Conservation (phyloP, 1,284 basidiomycete species). For the Meripilus lineatus region DNA sequence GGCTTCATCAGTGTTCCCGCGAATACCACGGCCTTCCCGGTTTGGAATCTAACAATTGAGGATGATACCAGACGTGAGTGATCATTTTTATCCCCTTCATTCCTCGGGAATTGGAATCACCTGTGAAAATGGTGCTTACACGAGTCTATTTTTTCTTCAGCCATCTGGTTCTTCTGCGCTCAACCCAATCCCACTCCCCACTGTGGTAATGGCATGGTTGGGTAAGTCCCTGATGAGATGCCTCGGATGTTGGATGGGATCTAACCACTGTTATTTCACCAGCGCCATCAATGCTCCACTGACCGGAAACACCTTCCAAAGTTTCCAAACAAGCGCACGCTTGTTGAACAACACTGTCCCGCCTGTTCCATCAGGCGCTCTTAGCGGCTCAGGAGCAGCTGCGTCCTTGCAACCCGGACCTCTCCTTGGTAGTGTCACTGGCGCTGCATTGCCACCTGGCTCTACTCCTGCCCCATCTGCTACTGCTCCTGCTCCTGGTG, state of each 20-base stretch:
- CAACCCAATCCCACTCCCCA: slow-evolving; percentile 40
- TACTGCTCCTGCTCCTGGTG: slow-evolving; percentile 9
- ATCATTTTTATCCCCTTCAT: neutral
- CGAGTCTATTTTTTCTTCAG: slow-evolving; percentile 20
- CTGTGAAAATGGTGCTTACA: too few species aligned
- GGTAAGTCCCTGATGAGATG: slow-evolving; percentile 20
- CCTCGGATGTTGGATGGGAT: too few species aligned
- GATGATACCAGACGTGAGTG: slow-evolving; percentile 36
- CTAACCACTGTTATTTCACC: too few species aligned
- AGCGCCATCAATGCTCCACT: slow-evolving; percentile 52
- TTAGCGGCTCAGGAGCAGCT: slow-evolving; percentile 40
- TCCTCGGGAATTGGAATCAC: neutral
- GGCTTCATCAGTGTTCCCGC: slow-evolving; percentile 32
- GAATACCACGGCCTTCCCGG: slow-evolving; percentile 23
- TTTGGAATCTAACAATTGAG: slow-evolving; percentile 45
- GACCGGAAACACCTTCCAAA: slow-evolving; percentile 41
- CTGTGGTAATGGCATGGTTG: slow-evolving; percentile 40
- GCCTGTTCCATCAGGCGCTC: slow-evolving; percentile 23
- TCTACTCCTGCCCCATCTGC: slow-evolving; percentile 13
- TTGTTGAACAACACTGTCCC: slow-evolving; percentile 21
- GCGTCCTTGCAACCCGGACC: slow-evolving; percentile 39
- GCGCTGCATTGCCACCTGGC: slow-evolving; percentile 23
- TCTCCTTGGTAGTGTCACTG: slow-evolving; percentile 25
- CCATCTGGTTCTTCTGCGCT: slow-evolving; percentile 63
- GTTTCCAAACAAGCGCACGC: slow-evolving; percentile 36